Percentiles rank a stretch among this genome's conserved stretches.
Evolutionary conservation across 345 rosid species (phyloP).

Genomic region (Eucalyptus coolabah): DNA sequence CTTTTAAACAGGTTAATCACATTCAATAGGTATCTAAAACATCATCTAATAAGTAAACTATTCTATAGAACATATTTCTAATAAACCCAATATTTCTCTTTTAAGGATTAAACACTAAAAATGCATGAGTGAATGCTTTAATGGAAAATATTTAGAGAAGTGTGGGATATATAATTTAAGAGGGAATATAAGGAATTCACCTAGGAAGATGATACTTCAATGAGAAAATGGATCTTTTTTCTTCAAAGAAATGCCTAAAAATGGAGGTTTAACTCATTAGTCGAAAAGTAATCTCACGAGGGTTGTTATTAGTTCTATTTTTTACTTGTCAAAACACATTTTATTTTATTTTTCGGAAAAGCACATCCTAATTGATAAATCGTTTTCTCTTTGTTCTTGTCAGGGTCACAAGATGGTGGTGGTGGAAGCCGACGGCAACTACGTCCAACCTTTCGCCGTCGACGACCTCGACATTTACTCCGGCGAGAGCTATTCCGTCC

Average conservation of each 20-base stretch:
- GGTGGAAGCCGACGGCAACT: conserved; percentile 88
- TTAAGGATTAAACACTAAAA: neutral
- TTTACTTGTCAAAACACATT: neutral
- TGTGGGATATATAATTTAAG: neutral
- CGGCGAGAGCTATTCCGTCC: conserved; percentile 79
- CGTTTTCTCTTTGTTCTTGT: neutral
- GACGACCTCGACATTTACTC: conserved; percentile 61
- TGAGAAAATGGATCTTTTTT: neutral
- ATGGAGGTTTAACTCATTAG: neutral
- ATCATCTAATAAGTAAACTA: neutral
- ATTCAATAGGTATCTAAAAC: neutral
- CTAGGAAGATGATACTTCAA: neutral
- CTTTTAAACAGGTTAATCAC: neutral
- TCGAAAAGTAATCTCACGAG: neutral
- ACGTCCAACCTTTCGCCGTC: conserved; percentile 47
- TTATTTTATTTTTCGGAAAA: neutral
- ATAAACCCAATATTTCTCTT: neutral
- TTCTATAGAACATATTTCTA: neutral
- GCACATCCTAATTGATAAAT: neutral
- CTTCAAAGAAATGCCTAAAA: neutral
- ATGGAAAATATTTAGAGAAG: neutral
- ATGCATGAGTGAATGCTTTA: neutral
- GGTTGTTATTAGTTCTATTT: neutral
- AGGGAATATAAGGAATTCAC: neutral
- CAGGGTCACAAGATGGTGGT: conserved; percentile 70